A percentile compares a stretch with the other conserved stretches of the same genome.
These are phyloP conservation scores for Tricholoma sp. DNA, from an alignment of 768 basidiomycete species.

Conservation along the genomic window DNA sequence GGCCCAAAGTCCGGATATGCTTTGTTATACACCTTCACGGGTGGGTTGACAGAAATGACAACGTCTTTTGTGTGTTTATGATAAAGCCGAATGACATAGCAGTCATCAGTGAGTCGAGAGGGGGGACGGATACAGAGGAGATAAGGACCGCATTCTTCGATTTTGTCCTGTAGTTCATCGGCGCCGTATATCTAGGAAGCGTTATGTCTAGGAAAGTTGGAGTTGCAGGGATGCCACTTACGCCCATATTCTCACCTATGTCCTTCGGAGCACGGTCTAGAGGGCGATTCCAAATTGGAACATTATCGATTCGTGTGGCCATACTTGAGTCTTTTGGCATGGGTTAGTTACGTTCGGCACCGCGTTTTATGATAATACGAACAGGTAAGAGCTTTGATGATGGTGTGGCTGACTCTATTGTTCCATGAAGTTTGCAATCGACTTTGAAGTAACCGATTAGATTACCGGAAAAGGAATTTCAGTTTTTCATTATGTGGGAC, in stretches of 20 bases:
- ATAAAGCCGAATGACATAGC: constrained; percentile 1
- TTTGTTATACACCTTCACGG: constrained; percentile 1
- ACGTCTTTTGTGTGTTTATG: constrained; percentile 1
- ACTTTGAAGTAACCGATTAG: too few relatives aligned
- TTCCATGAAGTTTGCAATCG: too few relatives aligned
- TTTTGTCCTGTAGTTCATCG: constrained; percentile 1
- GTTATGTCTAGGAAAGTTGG: constrained; percentile 1
- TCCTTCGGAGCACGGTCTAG: constrained; percentile 1
- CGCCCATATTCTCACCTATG: neutral
- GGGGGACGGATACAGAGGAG: constrained; percentile 1
- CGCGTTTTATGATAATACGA: neutral
- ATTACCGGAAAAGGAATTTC: too few relatives aligned
- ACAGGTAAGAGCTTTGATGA: neutral
- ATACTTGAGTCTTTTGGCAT: constrained; percentile 1
- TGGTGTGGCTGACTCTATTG: too few relatives aligned
- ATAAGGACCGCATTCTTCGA: constrained; percentile 1
- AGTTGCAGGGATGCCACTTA: constrained; percentile 1
- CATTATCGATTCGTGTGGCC: neutral
- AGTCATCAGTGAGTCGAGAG: neutral
- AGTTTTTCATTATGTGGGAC: too few relatives aligned
- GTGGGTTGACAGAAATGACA: neutral
- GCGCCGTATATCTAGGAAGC: constrained; percentile 1
- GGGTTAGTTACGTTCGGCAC: neutral
- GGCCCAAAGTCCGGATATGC: neutral
- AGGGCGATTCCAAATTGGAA: neutral